phyloP scores from a whole-genome alignment of 176 grass and related monocot species.

The Musa itinerans region DNA sequence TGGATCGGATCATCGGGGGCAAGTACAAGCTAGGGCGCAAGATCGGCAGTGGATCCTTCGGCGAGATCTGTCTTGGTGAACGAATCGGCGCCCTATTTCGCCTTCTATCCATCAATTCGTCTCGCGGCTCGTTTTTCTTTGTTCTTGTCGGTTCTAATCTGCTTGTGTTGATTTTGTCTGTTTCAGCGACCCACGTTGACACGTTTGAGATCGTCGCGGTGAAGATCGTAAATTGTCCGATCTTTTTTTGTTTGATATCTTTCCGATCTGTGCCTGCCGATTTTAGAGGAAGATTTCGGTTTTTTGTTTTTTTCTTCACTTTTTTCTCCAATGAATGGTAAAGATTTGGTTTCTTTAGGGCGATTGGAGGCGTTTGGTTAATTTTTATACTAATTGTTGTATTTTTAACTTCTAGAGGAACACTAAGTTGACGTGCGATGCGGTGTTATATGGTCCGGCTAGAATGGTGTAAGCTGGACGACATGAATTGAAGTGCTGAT shows the following conservation, averaged over 20 bases:
- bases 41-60: slow-evolving; percentile 92
- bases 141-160: not conserved
- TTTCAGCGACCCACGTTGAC: slow-evolving; percentile 77
- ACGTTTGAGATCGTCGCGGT: slow-evolving; percentile 96
- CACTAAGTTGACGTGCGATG: no score
- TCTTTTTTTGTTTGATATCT: not conserved
- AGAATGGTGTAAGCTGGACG: no score
- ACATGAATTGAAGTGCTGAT: no score
- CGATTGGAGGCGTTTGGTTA: no score
- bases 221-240: slow-evolving; percentile 66
- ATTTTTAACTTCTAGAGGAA: no score
- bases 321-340: not conserved
- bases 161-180: not conserved
- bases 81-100: not conserved
- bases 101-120: not conserved
- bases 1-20: slow-evolving; percentile 73
- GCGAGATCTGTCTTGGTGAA: slow-evolving; percentile 86
- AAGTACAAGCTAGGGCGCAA: slow-evolving; percentile 92
- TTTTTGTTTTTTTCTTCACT: not conserved
- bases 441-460: no score
- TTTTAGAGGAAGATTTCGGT: not conserved
- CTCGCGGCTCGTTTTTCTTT: slow-evolving; percentile 17
- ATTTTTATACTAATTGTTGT: no score
- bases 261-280: slow-evolving; percentile 4
- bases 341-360: not conserved